phyloP scores from a whole-genome alignment of 495 filamentous ascomycete genomes.

The Annulohypoxylon stygium region DNA sequence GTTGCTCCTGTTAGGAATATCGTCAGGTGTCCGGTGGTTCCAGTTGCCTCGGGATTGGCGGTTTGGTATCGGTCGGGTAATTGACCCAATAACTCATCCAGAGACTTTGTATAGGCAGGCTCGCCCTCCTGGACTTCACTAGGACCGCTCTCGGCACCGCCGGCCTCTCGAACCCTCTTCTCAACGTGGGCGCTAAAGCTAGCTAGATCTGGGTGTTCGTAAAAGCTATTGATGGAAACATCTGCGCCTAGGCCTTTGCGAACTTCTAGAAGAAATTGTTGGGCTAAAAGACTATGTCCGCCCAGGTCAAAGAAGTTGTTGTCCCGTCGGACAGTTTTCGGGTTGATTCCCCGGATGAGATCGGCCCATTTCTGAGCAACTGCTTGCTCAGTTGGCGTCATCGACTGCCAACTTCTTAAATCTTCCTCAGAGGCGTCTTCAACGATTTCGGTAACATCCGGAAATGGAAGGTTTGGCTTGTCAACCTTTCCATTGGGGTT shows the following conservation, averaged over 20 bases:
- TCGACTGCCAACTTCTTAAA: constrained; percentile 74
- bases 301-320: constrained; percentile 89
- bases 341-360: constrained; percentile 67
- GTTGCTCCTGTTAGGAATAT: constrained; percentile 92
- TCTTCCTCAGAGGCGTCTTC: constrained; percentile 73
- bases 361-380: constrained; percentile 57
- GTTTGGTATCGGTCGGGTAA: constrained; percentile 56
- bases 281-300: constrained; percentile 88
- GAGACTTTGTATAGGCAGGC: constrained; percentile 72
- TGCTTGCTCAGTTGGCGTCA: constrained; percentile 58
- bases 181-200: constrained; percentile 84
- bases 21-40: constrained; percentile 60
- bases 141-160: constrained; percentile 47
- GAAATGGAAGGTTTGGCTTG: constrained; percentile 90
- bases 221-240: constrained; percentile 81
- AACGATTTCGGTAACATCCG: constrained; percentile 70
- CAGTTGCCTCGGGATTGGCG: constrained; percentile 50
- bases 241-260: constrained; percentile 74
- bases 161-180: constrained; percentile 48
- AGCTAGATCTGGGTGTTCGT: constrained; percentile 78
- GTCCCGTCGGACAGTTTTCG: constrained; percentile 72
- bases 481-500: constrained; percentile 98
- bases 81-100: constrained; percentile 61
- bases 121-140: constrained; percentile 69
- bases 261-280: constrained; percentile 80